phyloP scores from a whole-genome alignment of 768 basidiomycete genomes.

The Kwoniella mangroviensis region DNA sequence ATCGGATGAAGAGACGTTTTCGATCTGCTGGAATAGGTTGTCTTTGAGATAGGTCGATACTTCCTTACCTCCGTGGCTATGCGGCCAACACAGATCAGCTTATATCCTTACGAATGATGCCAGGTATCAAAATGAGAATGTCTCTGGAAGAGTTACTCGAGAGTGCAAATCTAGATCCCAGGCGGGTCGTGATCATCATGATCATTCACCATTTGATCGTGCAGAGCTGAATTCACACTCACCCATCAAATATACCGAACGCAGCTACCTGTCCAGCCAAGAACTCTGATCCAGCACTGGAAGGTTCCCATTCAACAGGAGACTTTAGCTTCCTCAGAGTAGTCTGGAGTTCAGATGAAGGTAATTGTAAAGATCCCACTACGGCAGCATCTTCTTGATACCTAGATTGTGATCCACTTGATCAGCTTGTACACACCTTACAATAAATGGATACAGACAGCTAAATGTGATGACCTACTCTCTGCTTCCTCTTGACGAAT shows the following conservation, averaged over 20 bases:
- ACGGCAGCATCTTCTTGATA: constrained; percentile 89
- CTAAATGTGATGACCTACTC: constrained; percentile 24
- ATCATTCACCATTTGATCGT: too few species aligned
- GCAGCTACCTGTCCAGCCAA: constrained; percentile 78
- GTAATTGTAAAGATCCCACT: constrained; percentile 73
- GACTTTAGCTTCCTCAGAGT: constrained; percentile 65
- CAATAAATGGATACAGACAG: too few species aligned
- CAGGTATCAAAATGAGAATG: too few species aligned
- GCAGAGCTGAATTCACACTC: constrained; percentile 34
- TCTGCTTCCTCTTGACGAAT: constrained; percentile 41
- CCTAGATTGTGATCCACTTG: constrained; percentile 58
- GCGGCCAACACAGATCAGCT: not conserved
- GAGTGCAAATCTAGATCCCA: too few species aligned
- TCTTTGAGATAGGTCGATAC: constrained; percentile 84
- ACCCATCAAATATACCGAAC: constrained; percentile 93
- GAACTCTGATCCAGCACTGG: constrained; percentile 59
- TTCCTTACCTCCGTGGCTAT: constrained; percentile 88
- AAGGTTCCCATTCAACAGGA: constrained; percentile 72
- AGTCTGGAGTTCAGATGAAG: constrained; percentile 72
- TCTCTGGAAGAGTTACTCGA: too few species aligned
- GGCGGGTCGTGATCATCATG: too few species aligned
- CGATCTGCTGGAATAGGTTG: constrained; percentile 82
- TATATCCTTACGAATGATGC: not conserved
- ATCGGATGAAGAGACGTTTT: constrained; percentile 65
- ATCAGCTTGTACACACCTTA: too few species aligned